Conservation (phyloP, 2,329 filamentous ascomycete species). For the Sclerotiophoma versabilis region DNA sequence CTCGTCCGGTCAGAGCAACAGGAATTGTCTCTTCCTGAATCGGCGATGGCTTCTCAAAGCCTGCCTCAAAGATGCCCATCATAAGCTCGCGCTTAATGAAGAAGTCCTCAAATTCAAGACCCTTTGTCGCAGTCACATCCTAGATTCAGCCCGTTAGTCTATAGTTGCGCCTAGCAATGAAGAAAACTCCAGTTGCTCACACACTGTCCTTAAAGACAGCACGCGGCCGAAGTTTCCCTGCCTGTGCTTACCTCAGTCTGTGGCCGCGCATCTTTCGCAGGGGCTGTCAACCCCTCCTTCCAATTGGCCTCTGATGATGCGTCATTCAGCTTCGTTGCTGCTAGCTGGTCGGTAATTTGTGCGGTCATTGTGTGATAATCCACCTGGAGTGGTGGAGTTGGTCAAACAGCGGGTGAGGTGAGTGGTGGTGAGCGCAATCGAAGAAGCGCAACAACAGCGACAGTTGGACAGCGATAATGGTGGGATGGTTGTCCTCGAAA, state of each 20-base stretch:
- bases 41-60: constrained; percentile 97
- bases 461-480: constrained; percentile 26
- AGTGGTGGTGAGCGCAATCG: constrained; percentile 16
- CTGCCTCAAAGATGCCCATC: constrained; percentile 99
- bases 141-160: constrained; percentile 49
- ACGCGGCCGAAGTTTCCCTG: background rate
- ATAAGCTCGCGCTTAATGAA: constrained; percentile 91
- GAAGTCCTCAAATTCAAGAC: constrained; percentile 97
- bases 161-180: background rate
- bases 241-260: constrained; percentile 75
- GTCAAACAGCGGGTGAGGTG: constrained; percentile 18
- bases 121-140: constrained; percentile 99
- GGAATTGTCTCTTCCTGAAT: constrained; percentile 99
- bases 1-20: constrained; percentile 91
- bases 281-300: constrained; percentile 76
- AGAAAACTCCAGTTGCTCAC: background rate
- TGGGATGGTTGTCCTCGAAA: constrained; percentile 15
- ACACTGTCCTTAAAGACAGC: background rate
- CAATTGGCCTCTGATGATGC: constrained; percentile 67
- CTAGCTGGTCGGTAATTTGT: constrained; percentile 64
- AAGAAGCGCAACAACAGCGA: constrained; percentile 29
- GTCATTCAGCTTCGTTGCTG: constrained; percentile 62
- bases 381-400: constrained; percentile 32
- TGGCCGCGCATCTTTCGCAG: constrained; percentile 75
- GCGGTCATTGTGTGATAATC: constrained; percentile 53